Base-by-base conservation (phyloP, 805 yeast species). In the Pichia deserticola region DNA sequence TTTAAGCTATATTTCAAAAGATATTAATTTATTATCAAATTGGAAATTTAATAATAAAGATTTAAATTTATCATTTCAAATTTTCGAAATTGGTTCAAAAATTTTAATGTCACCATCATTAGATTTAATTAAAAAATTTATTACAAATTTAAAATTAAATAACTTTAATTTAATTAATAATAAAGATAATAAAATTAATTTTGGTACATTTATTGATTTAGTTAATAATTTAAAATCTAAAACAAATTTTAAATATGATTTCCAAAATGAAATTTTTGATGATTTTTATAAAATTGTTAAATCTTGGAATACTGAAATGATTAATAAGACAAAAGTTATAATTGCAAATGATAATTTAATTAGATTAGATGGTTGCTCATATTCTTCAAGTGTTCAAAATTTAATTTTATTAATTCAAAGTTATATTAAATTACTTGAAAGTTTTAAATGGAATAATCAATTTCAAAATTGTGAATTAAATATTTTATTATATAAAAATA, bases 401-500 rank as follows among this genome's bases (percentile, higher is more conserved):
- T 49, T 65, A 1, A 54, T 62, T 25, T 60, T 61, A 33, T 52
- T 65, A 5, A 60, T 64, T 54, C 50, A 54, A 35, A 65, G 68
- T 5, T 65, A 65, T 46, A 49, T 86, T 25, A 66, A 70, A 5
- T 71, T 86, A n/a, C 68, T 90, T 42, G 72, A 72, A 13, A 73
- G 72, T 4, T 73, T 87, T 40, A 69, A 76, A 1, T 90, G 97
- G 97, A 65, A 68, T 13, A 73, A 86, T 60, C 75, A 73, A 44
- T 72, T 70, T 47, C 90, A 89, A 56, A 63, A 76, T 20, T 84
- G 95, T 0, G 72, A 74, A 53, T 60, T 86, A 2, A 75, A 80
- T 47, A 84, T 93, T 0, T 63, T 70, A 2, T 61, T 89, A 28
- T 72, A 86, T 54, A 81, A 78, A 52, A 73, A 81, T 25, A 76